phyloP scores from a whole-genome alignment of 2,329 filamentous ascomycete species.

The Fusarium nelsonii region DNA sequence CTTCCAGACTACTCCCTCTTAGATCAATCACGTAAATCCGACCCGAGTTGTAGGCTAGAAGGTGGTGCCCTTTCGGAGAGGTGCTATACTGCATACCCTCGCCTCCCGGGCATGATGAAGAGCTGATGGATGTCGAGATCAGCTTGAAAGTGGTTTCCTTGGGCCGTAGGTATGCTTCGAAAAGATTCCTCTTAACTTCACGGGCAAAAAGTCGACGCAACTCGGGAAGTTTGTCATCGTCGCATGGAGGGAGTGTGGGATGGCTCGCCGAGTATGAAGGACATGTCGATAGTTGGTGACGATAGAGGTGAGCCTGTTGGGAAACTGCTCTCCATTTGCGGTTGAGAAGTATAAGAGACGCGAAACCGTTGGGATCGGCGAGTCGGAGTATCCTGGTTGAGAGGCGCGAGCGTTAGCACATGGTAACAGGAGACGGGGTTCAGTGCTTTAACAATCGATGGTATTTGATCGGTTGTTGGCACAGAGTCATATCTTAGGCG shows the following conservation, averaged over 20 bases:
- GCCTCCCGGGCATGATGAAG: slow-evolving; percentile 83
- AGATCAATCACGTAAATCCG: slow-evolving; percentile 84
- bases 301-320: slow-evolving; percentile 73
- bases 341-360: slow-evolving; percentile 74
- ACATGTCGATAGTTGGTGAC: slow-evolving; percentile 71
- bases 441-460: background rate
- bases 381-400: slow-evolving; percentile 68
- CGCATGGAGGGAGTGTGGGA: slow-evolving; percentile 53
- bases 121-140: slow-evolving; percentile 85
- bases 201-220: slow-evolving; percentile 75
- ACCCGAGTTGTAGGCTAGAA: slow-evolving; percentile 87
- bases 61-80: slow-evolving; percentile 78
- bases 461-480: background rate
- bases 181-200: slow-evolving; percentile 81
- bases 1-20: slow-evolving; percentile 67
- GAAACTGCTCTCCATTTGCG: slow-evolving; percentile 74
- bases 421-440: slow-evolving; percentile 1
- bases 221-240: slow-evolving; percentile 65
- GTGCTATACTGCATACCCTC: slow-evolving; percentile 88
- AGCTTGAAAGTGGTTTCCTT: slow-evolving; percentile 79
- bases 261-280: slow-evolving; percentile 69
- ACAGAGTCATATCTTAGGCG: background rate
- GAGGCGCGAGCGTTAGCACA: slow-evolving; percentile 35
- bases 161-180: slow-evolving; percentile 80
- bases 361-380: slow-evolving; percentile 73